Evolutionary conservation across 1,139 yeast species (phyloP).

Genomic region (Citeromyces siamensis): DNA sequence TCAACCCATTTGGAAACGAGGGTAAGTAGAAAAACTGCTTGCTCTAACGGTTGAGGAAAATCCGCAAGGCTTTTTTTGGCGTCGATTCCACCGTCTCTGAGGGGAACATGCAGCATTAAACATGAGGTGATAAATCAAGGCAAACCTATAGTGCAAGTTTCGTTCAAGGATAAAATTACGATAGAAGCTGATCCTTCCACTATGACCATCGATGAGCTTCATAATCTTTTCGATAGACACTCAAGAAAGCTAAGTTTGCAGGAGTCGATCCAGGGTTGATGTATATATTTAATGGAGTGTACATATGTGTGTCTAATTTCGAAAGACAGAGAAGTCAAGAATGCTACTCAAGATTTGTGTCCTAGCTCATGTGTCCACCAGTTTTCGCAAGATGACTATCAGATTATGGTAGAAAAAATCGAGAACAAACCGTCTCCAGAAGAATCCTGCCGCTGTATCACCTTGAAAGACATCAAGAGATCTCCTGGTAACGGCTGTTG

Average conservation of each 20-base stretch:
- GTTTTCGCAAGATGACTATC: no score
- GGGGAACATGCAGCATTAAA: slow-evolving; percentile 35
- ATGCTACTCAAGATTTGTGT: no score
- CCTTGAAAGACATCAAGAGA: no score
- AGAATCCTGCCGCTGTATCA: no score
- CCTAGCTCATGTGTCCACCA: no score
- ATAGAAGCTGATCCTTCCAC: slow-evolving; percentile 56
- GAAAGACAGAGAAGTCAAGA: no score
- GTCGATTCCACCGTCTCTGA: slow-evolving; percentile 62
- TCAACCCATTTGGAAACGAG: slow-evolving; percentile 65
- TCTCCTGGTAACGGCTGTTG: no score
- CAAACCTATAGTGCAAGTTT: slow-evolving; percentile 54
- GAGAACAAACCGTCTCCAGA: no score
- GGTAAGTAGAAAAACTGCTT: slow-evolving; percentile 24
- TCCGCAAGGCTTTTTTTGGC: slow-evolving; percentile 73
- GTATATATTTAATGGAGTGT: not conserved
- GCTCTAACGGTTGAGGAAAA: slow-evolving; percentile 30
- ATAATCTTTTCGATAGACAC: slow-evolving; percentile 50
- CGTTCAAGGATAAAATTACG: slow-evolving; percentile 70
- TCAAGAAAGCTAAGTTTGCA: slow-evolving; percentile 57
- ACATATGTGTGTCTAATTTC: not conserved
- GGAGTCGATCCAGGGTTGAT: slow-evolving; percentile 38
- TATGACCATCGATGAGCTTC: slow-evolving; percentile 38
- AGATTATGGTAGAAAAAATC: no score
- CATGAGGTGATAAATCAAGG: slow-evolving; percentile 36